Evolutionary conservation across 2,329 filamentous ascomycete genomes (phyloP).

Genomic region (Fusarium sp.): DNA sequence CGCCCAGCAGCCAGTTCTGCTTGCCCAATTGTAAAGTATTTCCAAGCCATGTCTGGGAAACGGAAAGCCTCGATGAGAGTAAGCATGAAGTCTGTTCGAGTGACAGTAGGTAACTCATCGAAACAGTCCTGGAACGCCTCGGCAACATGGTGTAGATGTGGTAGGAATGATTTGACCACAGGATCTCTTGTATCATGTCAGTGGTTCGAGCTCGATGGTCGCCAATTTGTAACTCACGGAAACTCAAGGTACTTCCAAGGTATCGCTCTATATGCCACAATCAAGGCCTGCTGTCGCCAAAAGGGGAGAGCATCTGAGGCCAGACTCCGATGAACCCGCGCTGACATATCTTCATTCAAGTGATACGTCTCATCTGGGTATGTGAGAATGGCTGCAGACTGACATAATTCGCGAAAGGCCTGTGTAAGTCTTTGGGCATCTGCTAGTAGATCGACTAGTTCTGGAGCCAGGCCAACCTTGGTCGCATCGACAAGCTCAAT

Average conservation of each 20-base stretch:
- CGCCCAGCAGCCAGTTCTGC: conserved; percentile 34
- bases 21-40: conserved; percentile 37
- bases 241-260: conserved; percentile 45
- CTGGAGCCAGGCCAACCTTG: conserved; percentile 39
- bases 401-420: conserved; percentile 29
- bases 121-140: conserved; percentile 32
- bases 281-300: conserved; percentile 38
- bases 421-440: conserved; percentile 20
- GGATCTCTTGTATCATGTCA: conserved; percentile 30
- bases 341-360: conserved; percentile 36
- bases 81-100: conserved; percentile 40
- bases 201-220: conserved; percentile 10
- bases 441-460: conserved; percentile 25
- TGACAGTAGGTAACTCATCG: conserved; percentile 22
- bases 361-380: conserved; percentile 34
- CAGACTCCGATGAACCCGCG: conserved; percentile 27
- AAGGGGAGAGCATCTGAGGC: conserved; percentile 24
- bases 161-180: conserved; percentile 33
- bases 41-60: conserved; percentile 44
- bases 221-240: conserved; percentile 29
- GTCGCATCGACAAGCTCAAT: conserved; percentile 50
- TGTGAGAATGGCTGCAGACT: conserved; percentile 20
- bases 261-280: conserved; percentile 38
- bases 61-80: conserved; percentile 42
- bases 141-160: conserved; percentile 35